Conservation (phyloP, 2,329 filamentous ascomycete species). For the Cladophialophora bantiana region DNA sequence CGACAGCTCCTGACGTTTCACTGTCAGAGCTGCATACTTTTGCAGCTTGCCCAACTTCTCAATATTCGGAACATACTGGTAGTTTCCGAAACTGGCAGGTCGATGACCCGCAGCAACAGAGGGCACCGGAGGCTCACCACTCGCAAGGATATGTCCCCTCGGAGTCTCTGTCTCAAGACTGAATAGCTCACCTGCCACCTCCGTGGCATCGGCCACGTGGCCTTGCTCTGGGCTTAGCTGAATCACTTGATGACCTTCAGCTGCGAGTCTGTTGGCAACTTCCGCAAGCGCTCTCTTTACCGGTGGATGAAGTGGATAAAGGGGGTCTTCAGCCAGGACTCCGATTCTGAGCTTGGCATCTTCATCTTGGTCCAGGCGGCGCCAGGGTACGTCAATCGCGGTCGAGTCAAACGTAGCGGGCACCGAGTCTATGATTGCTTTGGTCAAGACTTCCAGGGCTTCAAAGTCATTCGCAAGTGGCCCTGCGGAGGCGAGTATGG, state of each 20-base stretch:
- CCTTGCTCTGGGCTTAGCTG: constrained; percentile 27
- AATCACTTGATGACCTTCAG: constrained; percentile 59
- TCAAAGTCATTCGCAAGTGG: constrained; percentile 41
- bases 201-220: constrained; percentile 32
- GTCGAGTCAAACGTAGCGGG: constrained; percentile 42
- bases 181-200: constrained; percentile 41
- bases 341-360: constrained; percentile 54
- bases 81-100: constrained; percentile 23
- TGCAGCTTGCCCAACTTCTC: constrained; percentile 48
- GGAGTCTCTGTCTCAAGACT: constrained; percentile 35
- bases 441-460: constrained; percentile 40
- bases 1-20: constrained; percentile 46
- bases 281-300: constrained; percentile 55
- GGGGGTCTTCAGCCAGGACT: constrained; percentile 55
- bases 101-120: constrained; percentile 23
- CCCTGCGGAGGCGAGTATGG: constrained; percentile 32
- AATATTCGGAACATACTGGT: constrained; percentile 41
- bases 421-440: constrained; percentile 35
- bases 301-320: constrained; percentile 61
- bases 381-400: constrained; percentile 41
- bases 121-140: constrained; percentile 42
- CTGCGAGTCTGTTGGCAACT: constrained; percentile 58
- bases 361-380: constrained; percentile 23
- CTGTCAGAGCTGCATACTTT: constrained; percentile 53
- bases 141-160: constrained; percentile 34